These are phyloP conservation scores for Emmonsiellopsis sp. DNA, from an alignment of 2,329 filamentous ascomycete genomes.

Conservation along the genomic window DNA sequence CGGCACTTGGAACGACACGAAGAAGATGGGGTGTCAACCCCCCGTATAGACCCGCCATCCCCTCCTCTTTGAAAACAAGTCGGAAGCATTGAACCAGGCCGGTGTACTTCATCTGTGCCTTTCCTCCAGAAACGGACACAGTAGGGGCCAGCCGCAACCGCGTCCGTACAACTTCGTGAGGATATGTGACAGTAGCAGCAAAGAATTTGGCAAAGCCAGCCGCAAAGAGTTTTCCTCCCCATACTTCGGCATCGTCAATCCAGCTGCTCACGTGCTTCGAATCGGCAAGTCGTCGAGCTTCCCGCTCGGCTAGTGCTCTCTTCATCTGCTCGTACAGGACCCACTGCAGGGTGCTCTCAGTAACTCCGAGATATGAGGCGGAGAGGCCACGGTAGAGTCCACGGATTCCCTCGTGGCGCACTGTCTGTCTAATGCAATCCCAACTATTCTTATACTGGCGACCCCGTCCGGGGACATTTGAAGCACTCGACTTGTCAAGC, in stretches of 20 bases:
- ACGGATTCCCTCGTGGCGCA: conserved; percentile 67
- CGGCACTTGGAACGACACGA: conserved; percentile 81
- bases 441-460: conserved; percentile 76
- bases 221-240: conserved; percentile 69
- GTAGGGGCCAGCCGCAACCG: conserved; percentile 76
- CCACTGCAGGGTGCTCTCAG: conserved; percentile 87
- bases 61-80: conserved; percentile 79
- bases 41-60: conserved; percentile 75
- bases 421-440: conserved; percentile 75
- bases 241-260: conserved; percentile 68
- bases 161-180: conserved; percentile 82
- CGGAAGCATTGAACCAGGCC: conserved; percentile 82
- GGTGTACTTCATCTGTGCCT: conserved; percentile 69
- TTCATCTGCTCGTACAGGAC: conserved; percentile 91
- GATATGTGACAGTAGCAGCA: conserved; percentile 77
- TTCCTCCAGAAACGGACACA: conserved; percentile 55
- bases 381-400: conserved; percentile 85
- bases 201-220: conserved; percentile 70
- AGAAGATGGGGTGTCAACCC: conserved; percentile 85
- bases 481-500: conserved; percentile 77
- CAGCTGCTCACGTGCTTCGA: conserved; percentile 52
- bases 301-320: conserved; percentile 51
- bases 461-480: conserved; percentile 40
- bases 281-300: conserved; percentile 48
- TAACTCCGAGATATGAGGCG: conserved; percentile 81